These are phyloP conservation scores for Paxillus rubicundulus DNA, from an alignment of 768 basidiomycete species.

Conservation along the genomic window DNA sequence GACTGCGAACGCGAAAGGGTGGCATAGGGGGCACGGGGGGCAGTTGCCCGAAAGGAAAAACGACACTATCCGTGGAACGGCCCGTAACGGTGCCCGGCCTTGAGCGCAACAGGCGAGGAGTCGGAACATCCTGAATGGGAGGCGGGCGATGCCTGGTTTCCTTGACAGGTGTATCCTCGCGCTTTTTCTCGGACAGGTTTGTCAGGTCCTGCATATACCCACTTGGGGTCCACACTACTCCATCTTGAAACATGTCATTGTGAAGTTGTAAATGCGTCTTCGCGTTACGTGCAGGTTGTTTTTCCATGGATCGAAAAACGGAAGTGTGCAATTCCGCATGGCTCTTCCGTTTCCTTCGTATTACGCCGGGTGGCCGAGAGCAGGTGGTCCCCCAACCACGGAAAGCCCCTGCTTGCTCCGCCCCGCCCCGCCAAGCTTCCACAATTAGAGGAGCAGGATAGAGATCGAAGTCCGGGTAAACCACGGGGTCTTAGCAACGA, in stretches of 20 bases:
- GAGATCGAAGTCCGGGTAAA: slow-evolving; percentile 27
- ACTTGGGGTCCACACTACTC: slow-evolving; percentile 29
- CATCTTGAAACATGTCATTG: slow-evolving; percentile 29
- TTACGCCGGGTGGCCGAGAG: background rate
- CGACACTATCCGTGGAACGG: slow-evolving; percentile 3
- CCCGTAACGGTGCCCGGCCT: slow-evolving; percentile 16
- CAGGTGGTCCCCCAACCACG: background rate
- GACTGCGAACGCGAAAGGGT: slow-evolving; percentile 20
- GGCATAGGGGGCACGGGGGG: slow-evolving; percentile 5
- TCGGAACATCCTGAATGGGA: background rate
- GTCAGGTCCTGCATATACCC: slow-evolving; percentile 21
- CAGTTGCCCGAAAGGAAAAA: slow-evolving; percentile 7
- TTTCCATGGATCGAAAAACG: slow-evolving; percentile 11
- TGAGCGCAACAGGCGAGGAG: slow-evolving; percentile 6
- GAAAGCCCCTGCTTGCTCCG: background rate
- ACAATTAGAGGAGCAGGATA: slow-evolving; percentile 9
- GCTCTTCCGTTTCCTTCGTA: slow-evolving; percentile 15
- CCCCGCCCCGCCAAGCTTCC: background rate
- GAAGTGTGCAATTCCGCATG: slow-evolving; percentile 20
- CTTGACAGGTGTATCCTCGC: background rate
- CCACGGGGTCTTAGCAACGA: slow-evolving; percentile 2
- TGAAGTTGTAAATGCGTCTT: slow-evolving; percentile 40
- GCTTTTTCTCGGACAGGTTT: background rate
- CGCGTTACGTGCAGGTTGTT: slow-evolving; percentile 9
- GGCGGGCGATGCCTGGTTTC: background rate